A percentile compares a stretch with the other conserved stretches of the same genome.
These are phyloP conservation scores for Cyphellophora attinorum DNA, from an alignment of 2,329 filamentous ascomycete species.

Conservation along the genomic window DNA sequence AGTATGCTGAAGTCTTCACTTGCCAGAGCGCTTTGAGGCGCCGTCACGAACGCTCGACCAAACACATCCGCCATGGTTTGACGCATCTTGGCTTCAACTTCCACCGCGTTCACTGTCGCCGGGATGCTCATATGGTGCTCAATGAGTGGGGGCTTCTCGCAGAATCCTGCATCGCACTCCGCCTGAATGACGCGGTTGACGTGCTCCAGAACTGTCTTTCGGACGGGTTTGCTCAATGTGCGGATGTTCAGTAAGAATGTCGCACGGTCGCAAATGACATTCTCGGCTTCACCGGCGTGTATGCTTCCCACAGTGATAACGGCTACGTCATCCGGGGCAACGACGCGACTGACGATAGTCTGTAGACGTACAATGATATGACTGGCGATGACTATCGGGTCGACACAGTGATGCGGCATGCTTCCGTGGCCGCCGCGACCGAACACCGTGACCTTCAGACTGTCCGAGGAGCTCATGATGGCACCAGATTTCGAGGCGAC, in stretches of 20 bases:
- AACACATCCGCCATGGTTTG: slow-evolving; percentile 40
- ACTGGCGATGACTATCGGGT: slow-evolving; percentile 50
- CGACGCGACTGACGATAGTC: slow-evolving; percentile 47
- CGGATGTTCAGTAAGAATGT: slow-evolving; percentile 48
- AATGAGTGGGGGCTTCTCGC: slow-evolving; percentile 38
- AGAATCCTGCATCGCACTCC: slow-evolving; percentile 43
- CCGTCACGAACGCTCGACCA: slow-evolving; percentile 15
- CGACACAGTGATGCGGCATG: slow-evolving; percentile 46
- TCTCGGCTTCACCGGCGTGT: slow-evolving; percentile 51
- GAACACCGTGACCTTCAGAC: slow-evolving; percentile 43
- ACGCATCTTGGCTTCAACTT: slow-evolving; percentile 34
- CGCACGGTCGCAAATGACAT: slow-evolving; percentile 49
- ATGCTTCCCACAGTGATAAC: slow-evolving; percentile 51
- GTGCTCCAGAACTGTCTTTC: slow-evolving; percentile 36
- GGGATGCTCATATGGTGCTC: slow-evolving; percentile 42
- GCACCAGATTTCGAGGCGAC: slow-evolving; percentile 29
- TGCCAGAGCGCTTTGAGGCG: slow-evolving; percentile 10
- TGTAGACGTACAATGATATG: slow-evolving; percentile 49
- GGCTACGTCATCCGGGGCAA: slow-evolving; percentile 43
- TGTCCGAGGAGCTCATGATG: slow-evolving; percentile 36
- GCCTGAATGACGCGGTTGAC: slow-evolving; percentile 48
- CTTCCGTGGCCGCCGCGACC: slow-evolving; percentile 51
- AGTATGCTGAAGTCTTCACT: slow-evolving; percentile 53
- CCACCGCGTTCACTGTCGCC: slow-evolving; percentile 42
- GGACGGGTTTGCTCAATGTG: slow-evolving; percentile 34